A percentile compares a stretch with the other conserved stretches of the same genome.
phyloP scores from a whole-genome alignment of 805 yeast genomes.

The Diddensiella transvaalensis region DNA sequence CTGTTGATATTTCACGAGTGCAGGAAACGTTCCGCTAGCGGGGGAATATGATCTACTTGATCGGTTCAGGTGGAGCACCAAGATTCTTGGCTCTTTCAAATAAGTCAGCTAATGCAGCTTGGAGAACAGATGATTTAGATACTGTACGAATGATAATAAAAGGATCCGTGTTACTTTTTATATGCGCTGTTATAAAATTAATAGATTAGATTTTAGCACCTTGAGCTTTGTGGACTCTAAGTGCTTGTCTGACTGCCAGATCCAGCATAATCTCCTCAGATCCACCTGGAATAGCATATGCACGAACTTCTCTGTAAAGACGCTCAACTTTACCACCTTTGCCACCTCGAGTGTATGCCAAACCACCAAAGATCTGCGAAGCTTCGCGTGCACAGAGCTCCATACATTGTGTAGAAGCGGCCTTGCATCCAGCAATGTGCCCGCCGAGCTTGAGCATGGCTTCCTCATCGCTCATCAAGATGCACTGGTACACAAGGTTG shows the following conservation, averaged over 20 bases:
- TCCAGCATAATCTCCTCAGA: constrained; percentile 45
- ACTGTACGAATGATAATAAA: too few relatives aligned
- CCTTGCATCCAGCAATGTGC: constrained; percentile 42
- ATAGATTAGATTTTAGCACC: constrained; percentile 41
- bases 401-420: constrained; percentile 38
- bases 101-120: too few relatives aligned
- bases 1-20: too few relatives aligned
- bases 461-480: constrained; percentile 32
- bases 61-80: too few relatives aligned
- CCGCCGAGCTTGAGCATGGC: constrained; percentile 40
- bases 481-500: constrained; percentile 34
- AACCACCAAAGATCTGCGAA: constrained; percentile 42
- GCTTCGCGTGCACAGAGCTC: constrained; percentile 44
- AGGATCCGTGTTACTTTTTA: background rate
- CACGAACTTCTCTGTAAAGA: constrained; percentile 42
- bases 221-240: constrained; percentile 38
- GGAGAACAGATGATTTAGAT: too few relatives aligned
- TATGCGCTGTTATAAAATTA: too few relatives aligned
- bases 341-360: constrained; percentile 42
- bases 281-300: constrained; percentile 44
- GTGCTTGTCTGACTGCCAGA: constrained; percentile 37
- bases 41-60: too few relatives aligned
- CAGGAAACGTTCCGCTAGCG: too few relatives aligned
- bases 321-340: constrained; percentile 43
- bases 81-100: too few relatives aligned